Percentiles rank a stretch among this genome's conserved stretches.
phyloP scores from a whole-genome alignment of 139 green algal species.

The Microglena sp. region DNA sequence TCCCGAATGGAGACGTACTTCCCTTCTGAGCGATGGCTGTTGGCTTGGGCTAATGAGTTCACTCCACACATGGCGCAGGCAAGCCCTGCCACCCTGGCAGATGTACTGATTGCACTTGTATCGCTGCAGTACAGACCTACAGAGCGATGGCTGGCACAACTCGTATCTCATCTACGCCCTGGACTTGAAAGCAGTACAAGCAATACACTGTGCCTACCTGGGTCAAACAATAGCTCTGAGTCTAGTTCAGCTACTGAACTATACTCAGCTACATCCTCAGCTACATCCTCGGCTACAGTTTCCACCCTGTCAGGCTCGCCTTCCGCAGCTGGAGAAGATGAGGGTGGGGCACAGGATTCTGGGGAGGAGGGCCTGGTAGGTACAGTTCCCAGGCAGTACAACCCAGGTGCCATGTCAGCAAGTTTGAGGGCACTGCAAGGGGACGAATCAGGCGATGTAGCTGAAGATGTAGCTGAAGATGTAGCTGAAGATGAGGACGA shows the following conservation, averaged over 20 bases:
- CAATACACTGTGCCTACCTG: too few species aligned
- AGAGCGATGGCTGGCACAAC: neutral
- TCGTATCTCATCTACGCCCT: neutral
- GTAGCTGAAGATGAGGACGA: neutral
- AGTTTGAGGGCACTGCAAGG: too few species aligned
- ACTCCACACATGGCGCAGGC: neutral
- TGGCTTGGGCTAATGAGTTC: constrained; percentile 11
- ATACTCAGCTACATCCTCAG: too few species aligned
- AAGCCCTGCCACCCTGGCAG: constrained; percentile 3
- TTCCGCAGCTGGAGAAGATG: too few species aligned
- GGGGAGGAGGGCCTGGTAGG: too few species aligned
- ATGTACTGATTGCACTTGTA: constrained; percentile 10
- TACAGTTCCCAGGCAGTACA: too few species aligned
- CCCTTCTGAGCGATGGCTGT: constrained; percentile 7
- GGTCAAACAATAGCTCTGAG: too few species aligned
- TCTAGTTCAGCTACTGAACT: too few species aligned
- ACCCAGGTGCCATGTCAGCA: too few species aligned
- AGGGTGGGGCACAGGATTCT: too few species aligned
- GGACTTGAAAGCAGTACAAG: neutral
- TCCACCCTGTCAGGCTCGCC: too few species aligned
- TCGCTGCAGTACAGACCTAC: constrained; percentile 10
- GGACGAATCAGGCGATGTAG: neutral
- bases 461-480: neutral
- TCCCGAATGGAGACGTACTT: constrained; percentile 6
- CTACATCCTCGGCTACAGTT: too few species aligned